Conservation (phyloP, 2,329 filamentous ascomycete species). For the Aureobasidium sp. region DNA sequence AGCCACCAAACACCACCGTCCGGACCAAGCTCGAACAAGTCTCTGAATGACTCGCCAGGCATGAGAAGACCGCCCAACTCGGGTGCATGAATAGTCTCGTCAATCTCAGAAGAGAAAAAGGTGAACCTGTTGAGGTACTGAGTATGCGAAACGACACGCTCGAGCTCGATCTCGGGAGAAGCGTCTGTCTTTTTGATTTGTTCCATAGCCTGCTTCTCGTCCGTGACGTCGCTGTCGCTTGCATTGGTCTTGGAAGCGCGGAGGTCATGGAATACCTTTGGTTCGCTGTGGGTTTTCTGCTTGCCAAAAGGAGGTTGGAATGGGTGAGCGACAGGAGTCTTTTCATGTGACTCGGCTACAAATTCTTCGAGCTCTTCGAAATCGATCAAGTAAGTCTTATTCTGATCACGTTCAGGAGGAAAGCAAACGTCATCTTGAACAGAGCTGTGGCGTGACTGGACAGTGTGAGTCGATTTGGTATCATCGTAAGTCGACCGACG, state of each 20-base stretch:
- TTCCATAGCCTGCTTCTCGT: slow-evolving; percentile 30
- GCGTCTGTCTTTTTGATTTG: slow-evolving; percentile 28
- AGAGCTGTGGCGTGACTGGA: slow-evolving; percentile 56
- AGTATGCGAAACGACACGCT: slow-evolving; percentile 21
- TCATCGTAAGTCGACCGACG: slow-evolving; percentile 55
- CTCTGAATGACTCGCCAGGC: slow-evolving; percentile 81
- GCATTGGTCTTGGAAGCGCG: slow-evolving; percentile 32
- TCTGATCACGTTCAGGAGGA: slow-evolving; percentile 63
- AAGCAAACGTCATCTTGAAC: slow-evolving; percentile 88
- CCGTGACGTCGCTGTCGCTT: slow-evolving; percentile 28
- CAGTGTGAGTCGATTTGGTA: slow-evolving; percentile 52
- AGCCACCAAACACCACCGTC: slow-evolving; percentile 96
- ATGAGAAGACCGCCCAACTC: slow-evolving; percentile 83
- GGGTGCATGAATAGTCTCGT: slow-evolving; percentile 85
- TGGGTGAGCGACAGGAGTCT: slow-evolving; percentile 39
- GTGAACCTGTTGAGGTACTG: slow-evolving; percentile 69
- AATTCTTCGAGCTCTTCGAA: slow-evolving; percentile 94
- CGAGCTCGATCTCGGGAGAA: slow-evolving; percentile 23
- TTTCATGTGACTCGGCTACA: slow-evolving; percentile 54
- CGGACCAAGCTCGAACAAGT: slow-evolving; percentile 67
- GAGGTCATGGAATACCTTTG: slow-evolving; percentile 55
- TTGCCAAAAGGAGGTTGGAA: slow-evolving; percentile 27
- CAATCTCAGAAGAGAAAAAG: slow-evolving; percentile 92
- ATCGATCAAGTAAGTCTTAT: slow-evolving; percentile 75
- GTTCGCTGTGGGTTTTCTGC: slow-evolving; percentile 22